These are phyloP conservation scores for Verticillium nonalfalfae DNA, from an alignment of 2,329 filamentous ascomycete species.

Conservation along the genomic window DNA sequence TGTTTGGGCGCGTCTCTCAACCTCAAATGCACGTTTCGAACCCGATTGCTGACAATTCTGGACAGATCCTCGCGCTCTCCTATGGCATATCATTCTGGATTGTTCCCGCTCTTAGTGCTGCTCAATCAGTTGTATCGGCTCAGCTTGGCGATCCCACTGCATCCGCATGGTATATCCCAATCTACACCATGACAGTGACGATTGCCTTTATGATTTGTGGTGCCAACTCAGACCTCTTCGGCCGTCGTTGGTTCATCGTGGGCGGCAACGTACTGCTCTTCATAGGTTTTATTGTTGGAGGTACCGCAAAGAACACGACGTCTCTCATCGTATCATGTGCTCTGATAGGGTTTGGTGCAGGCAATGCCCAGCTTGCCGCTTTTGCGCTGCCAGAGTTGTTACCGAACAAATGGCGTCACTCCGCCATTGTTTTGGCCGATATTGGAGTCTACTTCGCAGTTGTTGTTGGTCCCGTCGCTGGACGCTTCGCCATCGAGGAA, in stretches of 20 bases:
- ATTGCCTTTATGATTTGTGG: slow-evolving; percentile 32
- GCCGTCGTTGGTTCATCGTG: slow-evolving; percentile 38
- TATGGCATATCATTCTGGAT: slow-evolving; percentile 33
- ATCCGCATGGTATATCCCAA: slow-evolving; percentile 25
- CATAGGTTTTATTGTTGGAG: slow-evolving; percentile 30
- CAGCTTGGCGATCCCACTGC: slow-evolving; percentile 24
- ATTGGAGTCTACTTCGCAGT: slow-evolving; percentile 34
- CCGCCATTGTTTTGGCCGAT: slow-evolving; percentile 34
- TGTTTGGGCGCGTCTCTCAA: slow-evolving; percentile 15
- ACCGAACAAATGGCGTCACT: slow-evolving; percentile 41
- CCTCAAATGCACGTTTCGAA: background rate
- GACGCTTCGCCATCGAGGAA: slow-evolving; percentile 29
- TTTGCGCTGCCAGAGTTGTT: slow-evolving; percentile 40
- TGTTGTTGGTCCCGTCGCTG: slow-evolving; percentile 37
- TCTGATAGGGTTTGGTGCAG: slow-evolving; percentile 36
- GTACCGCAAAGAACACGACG: slow-evolving; percentile 28
- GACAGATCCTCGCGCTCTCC: slow-evolving; percentile 23
- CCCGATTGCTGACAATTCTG: background rate
- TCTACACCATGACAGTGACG: slow-evolving; percentile 32
- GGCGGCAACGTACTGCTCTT: slow-evolving; percentile 31
- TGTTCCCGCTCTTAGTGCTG: slow-evolving; percentile 23
- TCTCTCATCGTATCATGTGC: slow-evolving; percentile 30
- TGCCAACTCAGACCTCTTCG: slow-evolving; percentile 39
- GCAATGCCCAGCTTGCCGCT: slow-evolving; percentile 35
- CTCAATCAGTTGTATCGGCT: slow-evolving; percentile 20